Evolutionary conservation across 345 rosid genomes (phyloP).

Genomic region (Microthlaspi erraticum): DNA sequence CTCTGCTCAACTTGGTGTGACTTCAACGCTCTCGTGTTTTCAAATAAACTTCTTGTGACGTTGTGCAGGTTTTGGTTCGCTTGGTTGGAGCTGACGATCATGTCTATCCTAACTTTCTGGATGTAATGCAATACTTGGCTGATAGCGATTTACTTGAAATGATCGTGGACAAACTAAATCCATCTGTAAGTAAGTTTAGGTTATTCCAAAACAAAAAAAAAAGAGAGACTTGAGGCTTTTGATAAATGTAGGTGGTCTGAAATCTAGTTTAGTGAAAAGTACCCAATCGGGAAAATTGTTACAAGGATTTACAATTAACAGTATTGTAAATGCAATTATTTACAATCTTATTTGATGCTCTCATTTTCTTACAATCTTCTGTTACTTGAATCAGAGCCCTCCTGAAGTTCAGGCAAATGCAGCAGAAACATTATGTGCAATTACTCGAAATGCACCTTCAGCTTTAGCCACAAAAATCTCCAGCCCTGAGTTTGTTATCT

Average conservation of each 20-base stretch:
- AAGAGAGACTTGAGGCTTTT: background rate
- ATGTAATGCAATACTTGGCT: conserved; percentile 81
- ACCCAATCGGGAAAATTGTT: background rate
- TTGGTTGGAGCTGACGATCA: conserved; percentile 89
- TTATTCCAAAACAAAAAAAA: background rate
- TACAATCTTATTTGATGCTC: background rate
- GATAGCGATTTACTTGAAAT: conserved; percentile 81
- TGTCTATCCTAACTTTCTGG: conserved; percentile 65
- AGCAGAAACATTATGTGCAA: conserved; percentile 86
- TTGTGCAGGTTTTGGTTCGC: conserved; percentile 72
- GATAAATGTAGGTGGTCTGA: background rate
- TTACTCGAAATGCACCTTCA: conserved; percentile 80
- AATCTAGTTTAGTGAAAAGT: conserved; percentile 3
- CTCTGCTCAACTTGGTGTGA: conserved; percentile 26
- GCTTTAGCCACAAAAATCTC: conserved; percentile 78
- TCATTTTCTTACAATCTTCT: conserved; percentile 36
- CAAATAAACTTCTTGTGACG: background rate
- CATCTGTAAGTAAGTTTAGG: conserved; percentile 63
- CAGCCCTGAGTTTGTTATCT: conserved; percentile 60
- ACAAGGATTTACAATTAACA: conserved; percentile 6
- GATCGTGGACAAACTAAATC: conserved; percentile 83
- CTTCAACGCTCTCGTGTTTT: conserved; percentile 23
- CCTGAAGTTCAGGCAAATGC: conserved; percentile 96
- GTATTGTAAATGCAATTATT: background rate
- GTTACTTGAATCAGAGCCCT: conserved; percentile 57